Evolutionary conservation across 805 yeast genomes (phyloP), one percentile per base, ranked within the genome.

Genomic region (Lachancea thermotolerans): DNA sequence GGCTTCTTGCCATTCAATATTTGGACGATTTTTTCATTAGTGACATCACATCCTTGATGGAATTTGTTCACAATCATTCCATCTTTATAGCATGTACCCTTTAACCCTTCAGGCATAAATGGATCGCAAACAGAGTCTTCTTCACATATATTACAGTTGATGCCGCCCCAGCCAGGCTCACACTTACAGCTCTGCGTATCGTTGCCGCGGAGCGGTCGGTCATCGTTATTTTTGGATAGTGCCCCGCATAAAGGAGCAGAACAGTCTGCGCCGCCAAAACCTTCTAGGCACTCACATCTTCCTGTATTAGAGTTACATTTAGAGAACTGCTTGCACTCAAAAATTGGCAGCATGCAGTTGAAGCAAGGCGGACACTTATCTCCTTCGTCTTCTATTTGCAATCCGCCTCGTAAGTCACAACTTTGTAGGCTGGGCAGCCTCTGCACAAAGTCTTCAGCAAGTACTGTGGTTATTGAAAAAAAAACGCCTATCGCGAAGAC

Each of bases 231-330:
- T 49, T 78, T 81, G 0, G 81, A 65, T 14, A 90, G 70, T 0
- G 87, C 73, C 1, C 98, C 99, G 70, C 99, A 93, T 18, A 77
- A 65, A 2, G 99, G 97, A 55, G 77, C 75, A 1, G 88, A 75
- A 65, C 99, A 93, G 62, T 93, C 96, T 56, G 80, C 79, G 7
- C 98, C 97, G 2, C 96, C 96, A 68, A 83, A 93, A 0, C 99
- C 99, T 33, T 79, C 81, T 36, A 87, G 77, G 67, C 99, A 93
- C 44, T 86, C 95, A 69, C 99, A 93, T 59, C 81, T 74, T 1
- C 99, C 99, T 4, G 91, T 85, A 64, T 72, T 87, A 30, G 82
- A 76, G 62, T 93, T 86, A 68, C 99, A 93, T n/a, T 66, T 66
- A 25, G 95, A 89, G 59, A 82, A 93, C 57, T 93, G 99, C 48